A percentile compares a stretch with the other conserved stretches of the same genome.
Conservation (phyloP, 1,139 yeast genomes). For the Komagataea norvegica region DNA sequence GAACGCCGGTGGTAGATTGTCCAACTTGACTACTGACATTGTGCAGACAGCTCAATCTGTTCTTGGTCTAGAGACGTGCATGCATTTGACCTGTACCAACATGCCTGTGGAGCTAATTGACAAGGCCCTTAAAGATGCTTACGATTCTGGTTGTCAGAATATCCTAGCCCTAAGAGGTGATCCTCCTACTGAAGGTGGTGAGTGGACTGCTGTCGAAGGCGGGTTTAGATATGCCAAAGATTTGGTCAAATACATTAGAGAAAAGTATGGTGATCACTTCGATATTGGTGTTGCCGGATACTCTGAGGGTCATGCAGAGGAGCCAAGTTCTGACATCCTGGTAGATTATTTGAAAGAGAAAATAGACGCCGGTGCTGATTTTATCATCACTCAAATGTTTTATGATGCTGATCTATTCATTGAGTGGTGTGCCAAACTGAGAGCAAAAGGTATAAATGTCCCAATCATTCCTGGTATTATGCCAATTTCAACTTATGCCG, state of each 20-base stretch:
- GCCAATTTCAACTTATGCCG: constrained; percentile 94
- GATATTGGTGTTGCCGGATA: constrained; percentile 75
- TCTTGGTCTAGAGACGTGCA: constrained; percentile 93
- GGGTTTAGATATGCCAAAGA: constrained; percentile 74
- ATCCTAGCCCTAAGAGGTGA: constrained; percentile 85
- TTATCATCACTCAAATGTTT: constrained; percentile 88
- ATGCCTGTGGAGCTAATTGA: constrained; percentile 83
- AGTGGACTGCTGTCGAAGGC: constrained; percentile 49
- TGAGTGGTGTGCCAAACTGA: constrained; percentile 69
- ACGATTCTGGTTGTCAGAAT: constrained; percentile 89
- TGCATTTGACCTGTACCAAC: constrained; percentile 96
- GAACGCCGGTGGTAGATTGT: constrained; percentile 94
- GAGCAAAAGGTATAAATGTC: constrained; percentile 69
- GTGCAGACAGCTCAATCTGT: constrained; percentile 88
- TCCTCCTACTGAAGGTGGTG: constrained; percentile 65
- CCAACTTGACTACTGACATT: constrained; percentile 81
- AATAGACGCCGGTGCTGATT: constrained; percentile 89
- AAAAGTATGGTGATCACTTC: constrained; percentile 56
- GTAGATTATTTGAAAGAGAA: constrained; percentile 75
- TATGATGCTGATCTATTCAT: constrained; percentile 86
- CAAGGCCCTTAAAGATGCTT: constrained; percentile 80
- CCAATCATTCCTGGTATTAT: constrained; percentile 97
- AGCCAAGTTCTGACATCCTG: constrained; percentile 51
- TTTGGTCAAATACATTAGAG: constrained; percentile 49
- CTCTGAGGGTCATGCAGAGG: constrained; percentile 83